Conservation (phyloP, 768 basidiomycete genomes). For the Termitomyces sp. region DNA sequence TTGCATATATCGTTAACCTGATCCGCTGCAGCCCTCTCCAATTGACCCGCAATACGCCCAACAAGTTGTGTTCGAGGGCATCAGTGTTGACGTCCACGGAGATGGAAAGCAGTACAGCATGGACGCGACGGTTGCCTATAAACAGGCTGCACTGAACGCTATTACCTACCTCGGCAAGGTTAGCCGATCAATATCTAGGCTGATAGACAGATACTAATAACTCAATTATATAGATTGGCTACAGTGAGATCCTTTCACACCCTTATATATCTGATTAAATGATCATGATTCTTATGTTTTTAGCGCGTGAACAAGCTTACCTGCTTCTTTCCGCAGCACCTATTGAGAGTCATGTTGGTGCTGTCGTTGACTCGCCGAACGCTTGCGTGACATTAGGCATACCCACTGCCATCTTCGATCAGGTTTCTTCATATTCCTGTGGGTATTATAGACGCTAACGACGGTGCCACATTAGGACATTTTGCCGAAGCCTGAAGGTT, state of each 20-base stretch:
- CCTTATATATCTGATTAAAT: not conserved
- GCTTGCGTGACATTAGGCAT: conserved; percentile 75
- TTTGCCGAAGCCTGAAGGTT: conserved; percentile 60
- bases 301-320: conserved; percentile 78
- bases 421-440: conserved; percentile 36
- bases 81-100: conserved; percentile 72
- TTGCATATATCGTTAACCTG: not conserved
- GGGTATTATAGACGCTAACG: not conserved
- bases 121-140: conserved; percentile 80
- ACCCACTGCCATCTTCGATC: conserved; percentile 76
- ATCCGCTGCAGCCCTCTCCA: conserved; percentile 57
- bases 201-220: conserved; percentile 3
- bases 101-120: conserved; percentile 76
- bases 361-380: conserved; percentile 74
- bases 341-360: conserved; percentile 63
- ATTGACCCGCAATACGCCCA: conserved; percentile 73
- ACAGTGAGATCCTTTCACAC: conserved; percentile 47
- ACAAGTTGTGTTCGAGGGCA: conserved; percentile 77
- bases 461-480: conserved; percentile 49
- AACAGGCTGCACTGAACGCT: conserved; percentile 75
- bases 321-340: conserved; percentile 67
- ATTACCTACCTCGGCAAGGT: conserved; percentile 75
- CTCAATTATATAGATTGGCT: conserved; percentile 53
- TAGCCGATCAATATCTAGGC: not conserved
- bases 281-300: not conserved